phyloP scores from a whole-genome alignment of 2,329 filamentous ascomycete genomes.

The Sporothrix schenckii region DNA sequence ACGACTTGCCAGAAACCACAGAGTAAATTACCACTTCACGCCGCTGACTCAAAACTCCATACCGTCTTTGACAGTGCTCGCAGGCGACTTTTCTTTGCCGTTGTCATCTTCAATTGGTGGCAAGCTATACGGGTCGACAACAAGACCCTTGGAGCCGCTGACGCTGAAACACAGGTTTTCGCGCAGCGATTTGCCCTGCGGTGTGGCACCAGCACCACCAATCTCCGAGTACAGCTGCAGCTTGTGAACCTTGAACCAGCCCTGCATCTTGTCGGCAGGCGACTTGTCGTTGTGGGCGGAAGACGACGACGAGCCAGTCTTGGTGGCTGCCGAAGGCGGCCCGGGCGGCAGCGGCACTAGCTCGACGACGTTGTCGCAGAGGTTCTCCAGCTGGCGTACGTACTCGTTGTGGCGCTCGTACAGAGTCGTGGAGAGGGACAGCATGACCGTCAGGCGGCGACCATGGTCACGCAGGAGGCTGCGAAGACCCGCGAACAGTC shows the following conservation, averaged over 20 bases:
- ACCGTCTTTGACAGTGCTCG: conserved; percentile 64
- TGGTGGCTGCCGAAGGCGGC: conserved; percentile 29
- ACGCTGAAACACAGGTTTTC: conserved; percentile 91
- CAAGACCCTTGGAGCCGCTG: conserved; percentile 75
- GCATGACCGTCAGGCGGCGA: conserved; percentile 67
- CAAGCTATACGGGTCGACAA: conserved; percentile 85
- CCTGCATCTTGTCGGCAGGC: conserved; percentile 75
- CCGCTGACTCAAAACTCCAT: conserved; percentile 67
- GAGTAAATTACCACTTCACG: not conserved
- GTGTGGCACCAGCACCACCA: conserved; percentile 76
- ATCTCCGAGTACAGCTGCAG: conserved; percentile 86
- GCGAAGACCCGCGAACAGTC: conserved; percentile 78
- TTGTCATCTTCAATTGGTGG: conserved; percentile 80
- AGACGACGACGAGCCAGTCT: not conserved
- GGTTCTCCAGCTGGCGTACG: conserved; percentile 80
- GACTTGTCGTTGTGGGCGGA: conserved; percentile 47
- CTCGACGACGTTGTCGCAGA: conserved; percentile 76
- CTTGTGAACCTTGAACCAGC: conserved; percentile 79
- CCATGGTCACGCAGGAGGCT: conserved; percentile 71
- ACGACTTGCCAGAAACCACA: too few species aligned
- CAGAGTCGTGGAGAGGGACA: conserved; percentile 78
- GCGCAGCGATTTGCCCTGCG: conserved; percentile 66
- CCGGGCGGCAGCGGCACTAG: conserved; percentile 69
- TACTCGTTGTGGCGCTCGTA: conserved; percentile 76
- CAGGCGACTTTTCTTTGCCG: conserved; percentile 47